Percentiles rank a stretch among this genome's conserved stretches.
phyloP scores from a whole-genome alignment of 1,139 yeast genomes.

The Wickerhamomyces sp. region DNA sequence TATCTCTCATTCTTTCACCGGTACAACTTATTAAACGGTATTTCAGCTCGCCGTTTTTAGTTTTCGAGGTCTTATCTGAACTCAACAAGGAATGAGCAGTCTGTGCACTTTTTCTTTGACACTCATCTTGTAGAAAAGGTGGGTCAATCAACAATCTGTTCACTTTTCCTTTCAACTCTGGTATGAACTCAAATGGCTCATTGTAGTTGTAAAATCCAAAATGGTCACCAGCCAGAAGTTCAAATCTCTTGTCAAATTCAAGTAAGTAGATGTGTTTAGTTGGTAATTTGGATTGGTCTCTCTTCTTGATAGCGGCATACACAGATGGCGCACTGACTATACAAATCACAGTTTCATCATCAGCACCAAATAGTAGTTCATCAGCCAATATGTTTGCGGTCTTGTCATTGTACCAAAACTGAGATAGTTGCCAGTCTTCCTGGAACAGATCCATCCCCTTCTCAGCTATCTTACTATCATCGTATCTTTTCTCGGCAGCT shows the following conservation, averaged over 20 bases:
- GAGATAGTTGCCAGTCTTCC: slow-evolving; percentile 93
- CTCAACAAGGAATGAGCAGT: slow-evolving; percentile 62
- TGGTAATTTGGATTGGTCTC: slow-evolving; percentile 47
- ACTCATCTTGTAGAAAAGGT: slow-evolving; percentile 76
- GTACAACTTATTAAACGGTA: slow-evolving; percentile 68
- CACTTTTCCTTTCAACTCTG: slow-evolving; percentile 51
- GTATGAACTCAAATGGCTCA: slow-evolving; percentile 60
- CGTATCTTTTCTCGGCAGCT: slow-evolving; percentile 48
- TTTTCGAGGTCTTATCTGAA: slow-evolving; percentile 34
- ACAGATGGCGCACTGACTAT: slow-evolving; percentile 90
- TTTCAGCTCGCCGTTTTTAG: slow-evolving; percentile 34
- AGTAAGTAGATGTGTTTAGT: slow-evolving; percentile 66
- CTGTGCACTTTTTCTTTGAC: slow-evolving; percentile 63
- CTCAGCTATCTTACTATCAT: slow-evolving; percentile 28
- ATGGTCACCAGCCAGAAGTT: slow-evolving; percentile 62
- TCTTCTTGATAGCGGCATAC: slow-evolving; percentile 70
- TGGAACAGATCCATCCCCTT: slow-evolving; percentile 61
- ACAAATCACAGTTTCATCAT: slow-evolving; percentile 60
- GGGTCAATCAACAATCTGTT: slow-evolving; percentile 83
- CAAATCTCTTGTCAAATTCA: slow-evolving; percentile 76
- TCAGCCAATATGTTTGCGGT: slow-evolving; percentile 67
- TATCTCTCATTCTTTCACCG: slow-evolving; percentile 77
- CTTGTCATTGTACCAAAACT: slow-evolving; percentile 71
- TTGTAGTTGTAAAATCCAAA: slow-evolving; percentile 76
- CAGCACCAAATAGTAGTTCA: slow-evolving; percentile 73